Evolutionary conservation across 148 eudicot genomes (phyloP), one percentile per base, ranked within the genome.

Genomic region (Agrostemma githago): DNA sequence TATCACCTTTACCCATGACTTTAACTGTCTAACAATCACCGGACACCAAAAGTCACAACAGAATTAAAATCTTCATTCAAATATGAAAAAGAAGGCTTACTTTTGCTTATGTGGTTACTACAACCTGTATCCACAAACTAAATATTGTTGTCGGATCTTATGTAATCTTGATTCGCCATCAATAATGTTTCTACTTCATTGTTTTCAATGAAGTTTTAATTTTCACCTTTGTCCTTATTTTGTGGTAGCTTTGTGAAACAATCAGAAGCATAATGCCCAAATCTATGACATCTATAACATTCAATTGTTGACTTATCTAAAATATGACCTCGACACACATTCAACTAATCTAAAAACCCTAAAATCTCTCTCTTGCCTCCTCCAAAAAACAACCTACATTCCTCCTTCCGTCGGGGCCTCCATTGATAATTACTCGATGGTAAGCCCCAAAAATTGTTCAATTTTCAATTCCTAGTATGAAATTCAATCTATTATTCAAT

Each of bases 121-220:
- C 77, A 74, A 10, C 71, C 19, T 40, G 75, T 56, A 76, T 76
- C 79, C 60, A 76, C 73, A 69, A 41, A 76, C 79, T 68, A 76
- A 48, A 76, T 15, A 34, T 8, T 20, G 15, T 9, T 26, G 4
- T 75, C 75, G 3, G 41, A 5, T 39, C 75, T 64, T 8, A 9
- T 54, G 58, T 15, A 60, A 59, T 43, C 42, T 19, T 81, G 72
- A 42, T 34, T 57, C 15, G 66, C 71, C 68, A 75, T 72, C 41
- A 71, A 46, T 39, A 76, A 44, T 3, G 72, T 70, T 40, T 75
- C 65, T 14, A 40, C 66, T 63, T 79, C 79, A 5, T 71, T 57
- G 11, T 69, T 66, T 7, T 74, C 68, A 42, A 16, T 75, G 40
- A 81, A 73, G n/a, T 77, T 68, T 6, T 67, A 48, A 6, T 60